Base-by-base conservation (phyloP, 2,329 filamentous ascomycete species). In the Talaromyces piceae region DNA sequence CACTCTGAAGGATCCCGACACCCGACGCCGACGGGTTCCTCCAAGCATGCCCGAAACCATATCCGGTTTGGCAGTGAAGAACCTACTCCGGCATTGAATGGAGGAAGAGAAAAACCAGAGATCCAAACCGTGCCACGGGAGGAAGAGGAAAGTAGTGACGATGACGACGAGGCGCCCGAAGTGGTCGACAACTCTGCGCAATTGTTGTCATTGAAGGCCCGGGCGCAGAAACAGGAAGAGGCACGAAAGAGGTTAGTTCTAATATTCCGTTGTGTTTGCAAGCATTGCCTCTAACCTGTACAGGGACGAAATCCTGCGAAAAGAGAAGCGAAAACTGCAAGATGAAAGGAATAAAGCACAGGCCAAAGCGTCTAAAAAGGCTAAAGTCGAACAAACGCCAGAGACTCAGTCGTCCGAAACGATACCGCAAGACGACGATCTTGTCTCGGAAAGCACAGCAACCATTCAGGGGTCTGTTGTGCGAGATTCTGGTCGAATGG, bases 31-130 rank as follows among this genome's bases (percentile, higher is more conserved):
- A 27, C 23, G 4, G 22, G 23, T 25, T 41, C 45, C 2, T 20
- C 45, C n/a, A 39, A 48, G 33, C 20, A 52, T 16, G 3, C 27
- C 9, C 18, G 25, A 22, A 55, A 41, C 13, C 68, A 71, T 49
- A 60, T 72, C 33, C 64, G 69, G 47, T 73, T 73, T 49, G 70
- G 59, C 28, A 72, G 68, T 52, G 70, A 72, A 54, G 71, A 73
- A 20, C 67, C 68, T 23, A 59, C 60, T 22, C 61, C 59, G 1
- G 53, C 59, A 20, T 52, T 58, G 37, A 53, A 52, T 41, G 52
- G 54, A 37, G 47, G 45, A 2, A 60, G 65, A 44, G 54, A 59
- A 31, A 52, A 54, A 3, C 50, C 55, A 20, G 54, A 63, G 45
- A 54, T 54, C 26, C 51, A 58, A 37, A 49, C 28, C 11, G 18